phyloP scores from a whole-genome alignment of 2,329 filamentous ascomycete species.

The Ophiocordyceps camponoti-floridani region DNA sequence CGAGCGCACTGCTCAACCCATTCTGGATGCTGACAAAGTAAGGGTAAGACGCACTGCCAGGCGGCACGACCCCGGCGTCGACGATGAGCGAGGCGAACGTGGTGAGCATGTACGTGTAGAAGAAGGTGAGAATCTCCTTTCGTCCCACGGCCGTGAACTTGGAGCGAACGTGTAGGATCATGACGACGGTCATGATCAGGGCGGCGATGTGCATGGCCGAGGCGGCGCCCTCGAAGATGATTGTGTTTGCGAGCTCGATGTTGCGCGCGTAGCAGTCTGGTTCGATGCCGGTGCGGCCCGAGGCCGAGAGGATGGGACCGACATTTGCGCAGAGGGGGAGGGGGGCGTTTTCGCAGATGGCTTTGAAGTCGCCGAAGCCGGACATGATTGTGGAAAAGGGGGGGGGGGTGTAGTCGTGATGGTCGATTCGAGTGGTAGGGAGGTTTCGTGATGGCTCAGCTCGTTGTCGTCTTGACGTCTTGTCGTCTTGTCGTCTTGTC shows the following conservation, averaged over 20 bases:
- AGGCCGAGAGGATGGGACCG: constrained; percentile 53
- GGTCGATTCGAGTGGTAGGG: too few species aligned
- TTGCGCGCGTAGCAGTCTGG: constrained; percentile 85
- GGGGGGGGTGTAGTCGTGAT: background rate
- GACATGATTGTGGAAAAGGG: constrained; percentile 37
- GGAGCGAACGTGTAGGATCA: constrained; percentile 90
- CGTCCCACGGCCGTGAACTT: constrained; percentile 93
- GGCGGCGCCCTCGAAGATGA: constrained; percentile 89
- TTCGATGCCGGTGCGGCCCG: constrained; percentile 59
- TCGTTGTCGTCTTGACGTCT: too few species aligned
- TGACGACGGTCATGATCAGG: constrained; percentile 82
- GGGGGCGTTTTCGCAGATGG: constrained; percentile 69
- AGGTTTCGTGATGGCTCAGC: background rate
- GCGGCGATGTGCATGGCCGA: constrained; percentile 86
- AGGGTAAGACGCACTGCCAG: constrained; percentile 61
- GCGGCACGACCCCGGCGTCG: constrained; percentile 82
- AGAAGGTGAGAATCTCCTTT: constrained; percentile 68
- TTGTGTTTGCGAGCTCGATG: constrained; percentile 91
- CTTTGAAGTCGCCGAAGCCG: constrained; percentile 80
- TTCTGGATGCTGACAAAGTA: constrained; percentile 85
- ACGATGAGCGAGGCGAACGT: constrained; percentile 79
- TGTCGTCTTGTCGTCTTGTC: too few species aligned
- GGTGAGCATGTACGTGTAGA: constrained; percentile 88
- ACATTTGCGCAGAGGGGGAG: constrained; percentile 78
- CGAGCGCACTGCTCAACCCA: constrained; percentile 67